phyloP scores from a whole-genome alignment of 2,329 filamentous ascomycete species.

The Stachybotrys echinatus region DNA sequence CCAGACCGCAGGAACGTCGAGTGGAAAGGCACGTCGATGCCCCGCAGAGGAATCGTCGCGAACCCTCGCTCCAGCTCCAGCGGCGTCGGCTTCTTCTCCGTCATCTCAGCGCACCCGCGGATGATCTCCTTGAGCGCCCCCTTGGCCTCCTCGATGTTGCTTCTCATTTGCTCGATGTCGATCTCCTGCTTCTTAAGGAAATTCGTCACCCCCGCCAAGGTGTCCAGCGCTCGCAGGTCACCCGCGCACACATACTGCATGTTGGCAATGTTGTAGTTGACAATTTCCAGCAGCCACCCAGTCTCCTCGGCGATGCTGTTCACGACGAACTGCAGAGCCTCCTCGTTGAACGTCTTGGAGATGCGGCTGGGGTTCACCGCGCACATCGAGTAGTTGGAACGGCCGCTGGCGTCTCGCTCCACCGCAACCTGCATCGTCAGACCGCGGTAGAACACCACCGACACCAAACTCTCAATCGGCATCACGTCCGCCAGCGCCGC shows the following conservation, averaged over 20 bases:
- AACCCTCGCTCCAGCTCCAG: constrained; percentile 91
- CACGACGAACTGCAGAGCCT: constrained; percentile 93
- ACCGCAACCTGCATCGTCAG: constrained; percentile 99
- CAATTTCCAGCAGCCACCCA: constrained; percentile 94
- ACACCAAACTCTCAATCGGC: constrained; percentile 98
- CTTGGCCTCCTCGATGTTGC: constrained; percentile 87
- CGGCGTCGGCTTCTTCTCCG: constrained; percentile 80
- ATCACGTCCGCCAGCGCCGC: constrained; percentile 96
- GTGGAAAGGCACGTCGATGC: constrained; percentile 99
- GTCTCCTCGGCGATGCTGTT: constrained; percentile 93
- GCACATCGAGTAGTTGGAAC: constrained; percentile 99
- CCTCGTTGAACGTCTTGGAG: constrained; percentile 97
- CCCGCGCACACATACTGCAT: constrained; percentile 71
- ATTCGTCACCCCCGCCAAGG: constrained; percentile 77
- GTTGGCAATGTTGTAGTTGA: constrained; percentile 87
- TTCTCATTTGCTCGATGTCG: constrained; percentile 89
- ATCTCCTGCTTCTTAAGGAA: constrained; percentile 96
- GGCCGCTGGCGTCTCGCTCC: constrained; percentile 85
- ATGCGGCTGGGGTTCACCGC: constrained; percentile 98
- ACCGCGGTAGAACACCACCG: constrained; percentile 98
- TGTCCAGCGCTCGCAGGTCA: constrained; percentile 66
- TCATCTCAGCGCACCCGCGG: constrained; percentile 78
- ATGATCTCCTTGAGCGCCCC: constrained; percentile 87
- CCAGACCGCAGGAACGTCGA: constrained; percentile 95
- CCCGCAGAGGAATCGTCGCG: constrained; percentile 91